These are phyloP conservation scores for Sequoia sempervirens DNA, from an alignment of 75 land plant species.

Conservation along the genomic window DNA sequence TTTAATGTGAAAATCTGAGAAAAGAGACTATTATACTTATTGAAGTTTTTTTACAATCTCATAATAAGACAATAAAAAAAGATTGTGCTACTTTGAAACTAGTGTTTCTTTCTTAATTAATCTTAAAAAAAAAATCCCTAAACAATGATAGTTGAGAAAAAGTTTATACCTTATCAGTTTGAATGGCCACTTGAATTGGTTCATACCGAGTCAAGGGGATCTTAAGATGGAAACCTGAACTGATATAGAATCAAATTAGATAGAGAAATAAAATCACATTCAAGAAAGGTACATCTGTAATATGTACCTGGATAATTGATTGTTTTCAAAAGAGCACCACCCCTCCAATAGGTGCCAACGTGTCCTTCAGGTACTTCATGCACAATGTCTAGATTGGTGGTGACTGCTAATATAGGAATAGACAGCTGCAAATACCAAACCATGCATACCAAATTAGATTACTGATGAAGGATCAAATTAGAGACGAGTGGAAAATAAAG, in stretches of 20 bases:
- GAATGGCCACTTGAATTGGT: too few species aligned
- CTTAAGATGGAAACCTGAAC: slow-evolving; percentile 78
- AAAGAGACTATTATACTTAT: background rate
- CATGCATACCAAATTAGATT: too few species aligned
- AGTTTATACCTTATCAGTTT: slow-evolving; percentile 55
- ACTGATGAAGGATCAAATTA: too few species aligned
- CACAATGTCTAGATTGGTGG: slow-evolving; percentile 27
- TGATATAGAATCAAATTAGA: slow-evolving; percentile 8
- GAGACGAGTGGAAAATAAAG: too few species aligned
- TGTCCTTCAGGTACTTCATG: slow-evolving; percentile 97
- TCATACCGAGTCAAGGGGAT: slow-evolving; percentile 35
- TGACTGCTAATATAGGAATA: too few species aligned
- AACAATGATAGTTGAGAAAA: too few species aligned
- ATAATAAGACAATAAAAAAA: background rate
- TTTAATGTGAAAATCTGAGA: background rate
- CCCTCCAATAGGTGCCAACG: slow-evolving; percentile 92
- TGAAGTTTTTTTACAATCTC: too few species aligned
- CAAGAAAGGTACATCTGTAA: background rate
- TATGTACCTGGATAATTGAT: slow-evolving; percentile 73
- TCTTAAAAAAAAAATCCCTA: too few species aligned
- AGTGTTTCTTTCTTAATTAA: background rate
- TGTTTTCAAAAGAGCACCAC: slow-evolving; percentile 86
- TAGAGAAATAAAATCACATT: background rate
- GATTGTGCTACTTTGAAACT: background rate
- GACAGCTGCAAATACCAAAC: too few species aligned